Evolutionary conservation across 2,329 filamentous ascomycete genomes (phyloP), one percentile per base, ranked within the genome.

Genomic region (Neonectria magnoliae): DNA sequence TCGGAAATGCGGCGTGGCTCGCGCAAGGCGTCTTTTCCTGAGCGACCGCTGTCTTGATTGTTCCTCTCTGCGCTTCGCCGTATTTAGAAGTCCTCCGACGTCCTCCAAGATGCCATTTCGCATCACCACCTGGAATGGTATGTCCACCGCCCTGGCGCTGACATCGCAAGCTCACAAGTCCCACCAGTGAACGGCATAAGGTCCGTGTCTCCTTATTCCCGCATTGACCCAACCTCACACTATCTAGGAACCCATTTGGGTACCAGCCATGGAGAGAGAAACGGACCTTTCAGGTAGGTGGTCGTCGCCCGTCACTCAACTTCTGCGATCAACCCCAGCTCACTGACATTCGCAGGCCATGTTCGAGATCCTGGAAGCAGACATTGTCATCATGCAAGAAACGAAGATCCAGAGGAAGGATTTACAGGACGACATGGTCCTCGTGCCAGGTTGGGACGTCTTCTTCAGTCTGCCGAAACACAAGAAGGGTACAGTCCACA

Each of bases 401-500:
- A 90, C 93, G 47, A 99, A 98, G 81, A 98, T 98, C 44, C 96
- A 98, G 76, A 87, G 91, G 62, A 97, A 97, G 76, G 94, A 98
- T 71, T 83, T 99, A 1, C 87, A 85, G 44, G 96, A 98, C 84
- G 96, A 98, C 72, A 98, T 98, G 93, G 94, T 98, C 10, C 83
- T 98, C 36, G 89, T 98, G 0, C 90, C 93, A 0, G 96, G 96
- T 13, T 99, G 95, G 95, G 96, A 99, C 77, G 94, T 94, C 69
- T 97, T 91, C 80, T 98, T 98, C 80, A 98, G 94, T 76, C 83
- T 99, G 25, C 96, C 96, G 0, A 93, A 91, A 76, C 87, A 97
- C 76, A 98, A 98, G 79, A 98, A 98, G 84, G 95, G 93, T 91
- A 29, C 29, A 68, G 52, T n/a, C 6, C 27, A 11, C 22, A 11